These are phyloP conservation scores for Coemansia aciculifera DNA, from an alignment of 192 early-diverging fungal species.

Conservation along the genomic window DNA sequence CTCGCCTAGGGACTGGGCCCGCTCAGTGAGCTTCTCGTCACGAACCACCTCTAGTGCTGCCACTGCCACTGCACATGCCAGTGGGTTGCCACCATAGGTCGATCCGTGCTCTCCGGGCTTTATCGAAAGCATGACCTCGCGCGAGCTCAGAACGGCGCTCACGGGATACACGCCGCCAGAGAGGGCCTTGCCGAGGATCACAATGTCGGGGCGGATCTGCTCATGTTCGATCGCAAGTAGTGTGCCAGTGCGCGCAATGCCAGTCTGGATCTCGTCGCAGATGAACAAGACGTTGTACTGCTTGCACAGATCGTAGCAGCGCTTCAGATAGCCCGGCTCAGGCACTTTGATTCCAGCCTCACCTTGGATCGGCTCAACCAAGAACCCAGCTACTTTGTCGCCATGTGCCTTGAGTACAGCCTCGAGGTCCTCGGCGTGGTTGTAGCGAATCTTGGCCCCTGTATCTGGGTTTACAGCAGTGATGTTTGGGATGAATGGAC, in stretches of 20 bases:
- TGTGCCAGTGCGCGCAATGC: conserved; percentile 90
- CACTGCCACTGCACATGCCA: conserved; percentile 91
- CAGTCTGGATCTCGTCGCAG: conserved; percentile 98
- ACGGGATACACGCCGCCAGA: conserved; percentile 97
- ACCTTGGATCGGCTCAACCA: conserved; percentile 99
- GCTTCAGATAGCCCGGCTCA: conserved; percentile 86
- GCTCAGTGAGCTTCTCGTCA: conserved; percentile 89
- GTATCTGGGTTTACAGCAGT: conserved; percentile 78
- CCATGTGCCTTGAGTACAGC: conserved; percentile 81
- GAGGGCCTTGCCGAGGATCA: conserved; percentile 97
- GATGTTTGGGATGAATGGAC: conserved; percentile 90
- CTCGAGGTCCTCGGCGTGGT: conserved; percentile 85
- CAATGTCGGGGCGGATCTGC: conserved; percentile 85
- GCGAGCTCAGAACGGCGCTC: conserved; percentile 84
- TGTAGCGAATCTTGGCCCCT: conserved; percentile 74
- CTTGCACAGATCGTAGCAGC: conserved; percentile 88
- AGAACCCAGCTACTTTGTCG: conserved; percentile 84
- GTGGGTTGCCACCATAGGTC: conserved; percentile 97
- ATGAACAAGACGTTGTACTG: conserved; percentile 98
- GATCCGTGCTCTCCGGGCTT: conserved; percentile 94
- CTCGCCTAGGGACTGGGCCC: conserved; percentile 73
- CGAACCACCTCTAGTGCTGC: conserved; percentile 92
- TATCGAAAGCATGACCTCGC: conserved; percentile 79
- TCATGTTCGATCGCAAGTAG: conserved; percentile 95
- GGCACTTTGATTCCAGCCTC: conserved; percentile 98